A percentile compares a stretch with the other conserved stretches of the same genome.
Conservation (phyloP, 495 filamentous ascomycete species). For the Cercophora newfieldiana region DNA sequence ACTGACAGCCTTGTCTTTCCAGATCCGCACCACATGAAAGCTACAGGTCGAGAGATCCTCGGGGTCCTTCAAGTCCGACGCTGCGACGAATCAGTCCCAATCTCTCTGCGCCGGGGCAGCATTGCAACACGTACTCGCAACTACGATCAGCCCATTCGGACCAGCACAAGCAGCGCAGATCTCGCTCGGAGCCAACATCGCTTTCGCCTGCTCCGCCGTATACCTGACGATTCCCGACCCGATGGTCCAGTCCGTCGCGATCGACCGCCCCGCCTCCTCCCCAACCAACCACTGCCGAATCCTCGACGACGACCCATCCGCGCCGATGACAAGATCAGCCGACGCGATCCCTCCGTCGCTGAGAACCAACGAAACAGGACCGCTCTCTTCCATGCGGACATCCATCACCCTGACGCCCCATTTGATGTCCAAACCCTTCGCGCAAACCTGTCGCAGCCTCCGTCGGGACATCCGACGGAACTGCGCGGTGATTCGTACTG, state of each 20-base stretch:
- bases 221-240: constrained; percentile 10
- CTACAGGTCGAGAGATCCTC: constrained; percentile 5
- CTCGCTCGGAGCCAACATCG: neutral
- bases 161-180: neutral
- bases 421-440: constrained; percentile 29
- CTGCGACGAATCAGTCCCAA: neutral
- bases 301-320: constrained; percentile 47
- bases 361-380: constrained; percentile 53
- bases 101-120: neutral
- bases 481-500: constrained; percentile 35
- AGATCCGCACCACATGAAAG: constrained; percentile 9
- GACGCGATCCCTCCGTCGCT: neutral
- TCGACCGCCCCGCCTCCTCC: neutral
- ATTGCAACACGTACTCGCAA: neutral
- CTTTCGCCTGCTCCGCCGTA: neutral
- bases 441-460: constrained; percentile 29
- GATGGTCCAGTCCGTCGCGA: neutral
- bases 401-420: constrained; percentile 29
- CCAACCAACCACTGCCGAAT: constrained; percentile 29
- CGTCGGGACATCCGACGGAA: constrained; percentile 47
- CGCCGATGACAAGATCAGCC: constrained; percentile 41
- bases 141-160: neutral
- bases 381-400: constrained; percentile 25
- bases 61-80: neutral
- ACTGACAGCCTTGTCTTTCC: neutral